Percentiles rank a stretch among this genome's conserved stretches.
Conservation (phyloP, 192 early-diverging fungal genomes). For the Podila clonocystis region DNA sequence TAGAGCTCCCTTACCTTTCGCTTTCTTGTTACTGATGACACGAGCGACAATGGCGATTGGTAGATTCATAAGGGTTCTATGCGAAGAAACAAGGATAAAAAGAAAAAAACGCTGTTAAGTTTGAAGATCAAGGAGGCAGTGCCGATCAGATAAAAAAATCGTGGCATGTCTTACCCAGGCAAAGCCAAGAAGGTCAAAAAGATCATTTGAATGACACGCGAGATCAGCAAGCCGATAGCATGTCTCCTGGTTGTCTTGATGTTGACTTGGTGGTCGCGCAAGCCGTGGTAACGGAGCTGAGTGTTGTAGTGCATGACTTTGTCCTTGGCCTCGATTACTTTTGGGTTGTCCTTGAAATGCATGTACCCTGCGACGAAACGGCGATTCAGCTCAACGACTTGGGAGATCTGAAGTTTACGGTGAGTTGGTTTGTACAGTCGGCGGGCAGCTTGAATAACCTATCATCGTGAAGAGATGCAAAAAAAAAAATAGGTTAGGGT, state of each 20-base stretch:
- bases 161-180: slow-evolving; percentile 71
- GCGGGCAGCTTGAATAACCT: slow-evolving; percentile 91
- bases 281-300: slow-evolving; percentile 88
- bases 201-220: slow-evolving; percentile 72
- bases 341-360: slow-evolving; percentile 83
- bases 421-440: slow-evolving; percentile 89
- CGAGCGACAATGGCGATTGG: slow-evolving; percentile 65
- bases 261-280: slow-evolving; percentile 96
- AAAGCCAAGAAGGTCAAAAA: slow-evolving; percentile 79
- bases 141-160: too few relatives aligned
- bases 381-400: slow-evolving; percentile 88
- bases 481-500: neutral
- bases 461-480: slow-evolving; percentile 6
- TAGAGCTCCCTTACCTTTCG: slow-evolving; percentile 46
- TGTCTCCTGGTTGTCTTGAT: slow-evolving; percentile 73
- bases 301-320: slow-evolving; percentile 85
- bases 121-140: neutral
- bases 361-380: slow-evolving; percentile 86
- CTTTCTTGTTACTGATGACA: slow-evolving; percentile 63
- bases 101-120: neutral
- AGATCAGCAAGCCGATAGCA: slow-evolving; percentile 72
- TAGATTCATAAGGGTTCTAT: slow-evolving; percentile 65
- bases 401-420: slow-evolving; percentile 81
- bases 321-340: slow-evolving; percentile 76
- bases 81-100: neutral